A percentile compares a stretch with the other conserved stretches of the same genome.
Evolutionary conservation across 805 yeast species (phyloP).

Genomic region (Danielozyma ontarioensis): DNA sequence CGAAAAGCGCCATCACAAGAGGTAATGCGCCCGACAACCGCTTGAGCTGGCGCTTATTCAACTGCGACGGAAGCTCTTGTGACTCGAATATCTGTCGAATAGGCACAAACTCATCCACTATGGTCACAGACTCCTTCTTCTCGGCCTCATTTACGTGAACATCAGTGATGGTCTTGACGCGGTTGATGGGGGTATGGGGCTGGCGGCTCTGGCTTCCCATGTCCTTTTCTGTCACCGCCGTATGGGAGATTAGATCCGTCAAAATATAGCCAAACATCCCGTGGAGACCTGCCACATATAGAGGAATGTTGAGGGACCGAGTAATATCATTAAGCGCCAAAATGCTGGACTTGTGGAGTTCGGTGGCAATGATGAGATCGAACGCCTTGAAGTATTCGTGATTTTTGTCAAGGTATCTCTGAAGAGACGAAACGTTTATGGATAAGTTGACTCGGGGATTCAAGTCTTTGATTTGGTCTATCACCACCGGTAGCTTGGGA

Average conservation of each 20-base stretch:
- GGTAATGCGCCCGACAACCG: conserved; percentile 56
- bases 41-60: conserved; percentile 41
- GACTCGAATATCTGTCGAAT: conserved; percentile 29
- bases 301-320: conserved; percentile 53
- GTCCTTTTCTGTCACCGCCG: conserved; percentile 48
- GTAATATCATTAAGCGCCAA: conserved; percentile 48
- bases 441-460: conserved; percentile 71
- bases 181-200: conserved; percentile 48
- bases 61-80: conserved; percentile 35
- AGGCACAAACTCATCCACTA: conserved; percentile 33
- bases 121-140: conserved; percentile 40
- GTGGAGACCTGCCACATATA: conserved; percentile 63
- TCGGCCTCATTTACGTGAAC: conserved; percentile 27
- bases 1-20: conserved; percentile 52
- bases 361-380: conserved; percentile 74
- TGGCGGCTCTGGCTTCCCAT: conserved; percentile 39
- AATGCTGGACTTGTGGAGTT: conserved; percentile 41
- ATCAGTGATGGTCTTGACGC: conserved; percentile 26
- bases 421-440: conserved; percentile 30
- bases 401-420: conserved; percentile 9
- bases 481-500: conserved; percentile 49
- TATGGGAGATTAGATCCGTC: conserved; percentile 68
- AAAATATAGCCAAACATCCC: conserved; percentile 84
- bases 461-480: conserved; percentile 57
- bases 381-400: conserved; percentile 45